Evolutionary conservation across 2,329 filamentous ascomycete species (phyloP).

Genomic region (Epichloe typhina): DNA sequence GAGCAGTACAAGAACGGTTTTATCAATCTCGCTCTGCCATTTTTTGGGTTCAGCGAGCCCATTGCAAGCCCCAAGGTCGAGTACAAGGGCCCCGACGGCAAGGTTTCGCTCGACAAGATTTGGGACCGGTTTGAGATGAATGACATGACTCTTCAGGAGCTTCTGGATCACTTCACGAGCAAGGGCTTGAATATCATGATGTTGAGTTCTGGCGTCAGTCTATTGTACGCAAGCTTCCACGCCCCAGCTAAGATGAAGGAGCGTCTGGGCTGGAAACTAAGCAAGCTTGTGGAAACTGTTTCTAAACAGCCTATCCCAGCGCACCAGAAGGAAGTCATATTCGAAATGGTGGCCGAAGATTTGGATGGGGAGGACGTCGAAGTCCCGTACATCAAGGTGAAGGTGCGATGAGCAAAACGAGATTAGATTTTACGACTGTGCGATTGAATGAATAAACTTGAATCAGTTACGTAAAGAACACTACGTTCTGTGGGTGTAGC

Average conservation of each 20-base stretch:
- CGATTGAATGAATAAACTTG: background rate
- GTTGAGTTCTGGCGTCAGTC: conserved; percentile 92
- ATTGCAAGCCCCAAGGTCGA: conserved; percentile 87
- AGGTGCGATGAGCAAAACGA: conserved; percentile 30
- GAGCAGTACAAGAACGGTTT: conserved; percentile 99
- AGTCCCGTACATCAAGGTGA: conserved; percentile 91
- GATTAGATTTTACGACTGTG: conserved; percentile 5
- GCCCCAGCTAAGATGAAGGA: conserved; percentile 68
- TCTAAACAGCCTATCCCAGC: conserved; percentile 84
- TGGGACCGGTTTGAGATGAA: conserved; percentile 95
- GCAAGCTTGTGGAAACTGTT: conserved; percentile 73
- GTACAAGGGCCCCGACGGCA: conserved; percentile 67
- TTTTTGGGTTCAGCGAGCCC: conserved; percentile 97
- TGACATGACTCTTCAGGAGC: conserved; percentile 72
- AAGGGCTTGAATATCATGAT: conserved; percentile 76
- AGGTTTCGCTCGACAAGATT: conserved; percentile 82
- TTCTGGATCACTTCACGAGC: conserved; percentile 68
- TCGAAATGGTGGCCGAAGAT: conserved; percentile 91
- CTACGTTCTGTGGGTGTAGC: too few species aligned
- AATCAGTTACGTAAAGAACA: background rate
- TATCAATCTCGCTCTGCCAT: conserved; percentile 87
- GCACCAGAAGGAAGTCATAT: conserved; percentile 91
- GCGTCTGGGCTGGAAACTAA: conserved; percentile 69
- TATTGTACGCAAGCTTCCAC: conserved; percentile 92
- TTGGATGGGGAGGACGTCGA: conserved; percentile 85